Conservation (phyloP, 371 early-diverging fungal species). For the Apophysomyces trapeziformis region DNA sequence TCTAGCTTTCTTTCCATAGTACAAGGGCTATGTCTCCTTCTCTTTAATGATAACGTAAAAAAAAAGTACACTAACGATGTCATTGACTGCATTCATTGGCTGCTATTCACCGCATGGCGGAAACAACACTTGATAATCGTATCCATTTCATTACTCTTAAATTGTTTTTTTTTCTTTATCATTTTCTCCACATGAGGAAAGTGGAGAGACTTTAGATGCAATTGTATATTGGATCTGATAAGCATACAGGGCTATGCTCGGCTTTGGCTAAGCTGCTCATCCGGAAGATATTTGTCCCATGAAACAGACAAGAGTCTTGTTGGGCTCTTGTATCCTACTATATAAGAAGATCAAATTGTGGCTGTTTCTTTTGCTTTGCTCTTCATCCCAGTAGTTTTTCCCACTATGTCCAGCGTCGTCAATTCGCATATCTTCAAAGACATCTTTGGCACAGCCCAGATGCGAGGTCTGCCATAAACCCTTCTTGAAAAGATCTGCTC, state of each 20-base stretch:
- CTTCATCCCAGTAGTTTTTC: background rate
- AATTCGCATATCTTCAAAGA: conserved; percentile 27
- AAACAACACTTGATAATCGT: too few species aligned
- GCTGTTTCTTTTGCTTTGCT: background rate
- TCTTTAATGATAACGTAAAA: background rate
- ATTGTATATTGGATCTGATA: too few species aligned
- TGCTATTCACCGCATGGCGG: too few species aligned
- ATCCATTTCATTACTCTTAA: background rate
- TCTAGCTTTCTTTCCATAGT: too few species aligned
- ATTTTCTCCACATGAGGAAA: background rate
- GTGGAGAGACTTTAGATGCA: too few species aligned
- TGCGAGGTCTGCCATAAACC: conserved; percentile 15
- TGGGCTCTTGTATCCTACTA: background rate
- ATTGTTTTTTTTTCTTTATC: background rate
- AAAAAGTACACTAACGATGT: too few species aligned
- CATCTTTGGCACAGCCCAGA: conserved; percentile 22
- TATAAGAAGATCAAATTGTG: background rate
- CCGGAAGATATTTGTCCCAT: background rate
- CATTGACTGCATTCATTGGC: too few species aligned
- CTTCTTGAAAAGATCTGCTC: background rate
- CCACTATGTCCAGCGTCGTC: conserved; percentile 20
- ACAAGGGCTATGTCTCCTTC: background rate
- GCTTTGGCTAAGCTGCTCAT: background rate
- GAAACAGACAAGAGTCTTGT: background rate
- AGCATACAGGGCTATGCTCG: too few species aligned